phyloP scores from a whole-genome alignment of 2,329 filamentous ascomycete genomes.

The Venturiaceae sp. region DNA sequence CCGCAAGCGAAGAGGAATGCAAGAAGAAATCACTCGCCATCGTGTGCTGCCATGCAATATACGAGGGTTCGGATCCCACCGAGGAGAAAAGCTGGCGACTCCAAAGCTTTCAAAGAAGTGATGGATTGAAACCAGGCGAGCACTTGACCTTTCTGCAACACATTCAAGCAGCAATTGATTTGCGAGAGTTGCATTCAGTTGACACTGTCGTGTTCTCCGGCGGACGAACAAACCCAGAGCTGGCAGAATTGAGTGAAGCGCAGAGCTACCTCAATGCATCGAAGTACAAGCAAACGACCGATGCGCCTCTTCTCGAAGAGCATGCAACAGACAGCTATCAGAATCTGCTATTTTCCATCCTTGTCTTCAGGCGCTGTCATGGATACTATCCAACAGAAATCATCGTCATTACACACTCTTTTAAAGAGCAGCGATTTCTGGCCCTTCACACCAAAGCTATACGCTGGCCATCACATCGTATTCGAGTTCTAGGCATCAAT shows the following conservation, averaged over 20 bases:
- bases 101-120: constrained; percentile 56
- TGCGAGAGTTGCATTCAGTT: not conserved
- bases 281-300: constrained; percentile 11
- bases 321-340: constrained; percentile 76
- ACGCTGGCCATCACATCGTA: constrained; percentile 28
- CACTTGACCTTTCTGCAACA: constrained; percentile 73
- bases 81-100: constrained; percentile 50
- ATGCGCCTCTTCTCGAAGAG: constrained; percentile 51
- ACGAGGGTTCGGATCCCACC: constrained; percentile 38
- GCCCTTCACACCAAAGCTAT: constrained; percentile 28
- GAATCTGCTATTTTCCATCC: constrained; percentile 70
- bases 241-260: constrained; percentile 21
- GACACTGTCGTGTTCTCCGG: constrained; percentile 58
- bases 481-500: constrained; percentile 35
- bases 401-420: constrained; percentile 36
- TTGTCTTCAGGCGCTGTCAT: constrained; percentile 35
- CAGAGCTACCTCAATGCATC: constrained; percentile 24
- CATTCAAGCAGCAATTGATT: constrained; percentile 8
- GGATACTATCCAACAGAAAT: constrained; percentile 30
- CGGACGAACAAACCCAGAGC: constrained; percentile 32
- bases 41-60: constrained; percentile 80
- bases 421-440: constrained; percentile 35
- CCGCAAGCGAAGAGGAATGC: not conserved
- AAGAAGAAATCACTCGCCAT: constrained; percentile 46
- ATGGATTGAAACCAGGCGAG: constrained; percentile 47